These are phyloP conservation scores for Endoconidiophora polonica DNA, from an alignment of 2,329 filamentous ascomycete genomes.

Conservation along the genomic window DNA sequence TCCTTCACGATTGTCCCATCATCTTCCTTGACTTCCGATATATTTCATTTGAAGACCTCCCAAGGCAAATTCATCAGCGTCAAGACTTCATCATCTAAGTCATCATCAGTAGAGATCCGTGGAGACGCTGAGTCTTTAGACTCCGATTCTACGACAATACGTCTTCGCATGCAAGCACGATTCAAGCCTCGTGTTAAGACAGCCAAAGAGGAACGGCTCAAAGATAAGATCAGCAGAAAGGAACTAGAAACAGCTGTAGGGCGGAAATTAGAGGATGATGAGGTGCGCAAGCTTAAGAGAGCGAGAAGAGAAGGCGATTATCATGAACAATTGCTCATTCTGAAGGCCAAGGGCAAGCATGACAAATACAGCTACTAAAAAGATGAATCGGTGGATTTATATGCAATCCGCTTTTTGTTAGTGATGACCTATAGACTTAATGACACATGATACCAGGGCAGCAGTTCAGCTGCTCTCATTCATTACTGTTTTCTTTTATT, in stretches of 20 bases:
- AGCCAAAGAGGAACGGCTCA: conserved; percentile 65
- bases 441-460: background rate
- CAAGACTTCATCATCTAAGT: conserved; percentile 33
- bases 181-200: conserved; percentile 70
- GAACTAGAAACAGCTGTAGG: conserved; percentile 74
- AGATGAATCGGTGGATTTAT: conserved; percentile 1
- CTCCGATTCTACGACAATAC: conserved; percentile 52
- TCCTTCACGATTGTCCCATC: conserved; percentile 48
- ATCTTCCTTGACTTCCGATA: conserved; percentile 47
- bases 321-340: conserved; percentile 68
- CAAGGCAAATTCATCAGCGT: conserved; percentile 54
- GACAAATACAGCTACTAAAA: conserved; percentile 49
- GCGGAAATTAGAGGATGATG: conserved; percentile 61
- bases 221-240: conserved; percentile 69
- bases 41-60: conserved; percentile 59
- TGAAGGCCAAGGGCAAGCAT: conserved; percentile 85
- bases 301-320: conserved; percentile 77
- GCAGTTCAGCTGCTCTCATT: conserved; percentile 1
- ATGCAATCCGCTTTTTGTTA: background rate
- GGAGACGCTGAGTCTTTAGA: conserved; percentile 57
- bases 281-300: conserved; percentile 68
- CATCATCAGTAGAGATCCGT: conserved; percentile 45
- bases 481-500: background rate
- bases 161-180: conserved; percentile 83
- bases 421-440: background rate